Conservation (phyloP, 2,329 filamentous ascomycete species). For the Apiospora koreana region DNA sequence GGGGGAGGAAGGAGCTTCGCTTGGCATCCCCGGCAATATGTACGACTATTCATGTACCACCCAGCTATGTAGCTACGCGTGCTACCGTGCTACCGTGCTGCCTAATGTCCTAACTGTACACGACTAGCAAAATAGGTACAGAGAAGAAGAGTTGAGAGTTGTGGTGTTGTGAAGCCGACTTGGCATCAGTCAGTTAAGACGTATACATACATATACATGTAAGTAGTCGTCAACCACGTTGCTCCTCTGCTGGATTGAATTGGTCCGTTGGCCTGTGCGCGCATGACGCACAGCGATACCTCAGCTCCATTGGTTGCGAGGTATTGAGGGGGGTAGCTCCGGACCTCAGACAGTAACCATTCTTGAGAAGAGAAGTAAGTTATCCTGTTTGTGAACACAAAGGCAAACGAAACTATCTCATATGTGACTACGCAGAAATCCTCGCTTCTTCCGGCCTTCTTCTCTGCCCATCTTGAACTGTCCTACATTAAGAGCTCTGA, state of each 20-base stretch:
- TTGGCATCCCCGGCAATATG: too few species aligned
- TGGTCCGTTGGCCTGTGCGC: background rate
- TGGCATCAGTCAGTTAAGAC: too few species aligned
- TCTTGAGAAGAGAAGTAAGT: background rate
- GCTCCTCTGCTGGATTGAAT: background rate
- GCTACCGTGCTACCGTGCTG: too few species aligned
- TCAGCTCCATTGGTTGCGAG: background rate
- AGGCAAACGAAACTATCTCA: background rate
- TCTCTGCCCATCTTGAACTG: background rate
- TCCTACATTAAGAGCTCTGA: background rate
- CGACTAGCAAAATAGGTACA: too few species aligned
- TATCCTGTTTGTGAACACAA: background rate
- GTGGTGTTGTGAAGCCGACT: background rate
- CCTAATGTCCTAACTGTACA: too few species aligned
- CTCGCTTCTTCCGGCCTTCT: background rate
- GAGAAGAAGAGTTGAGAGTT: background rate
- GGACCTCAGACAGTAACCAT: background rate
- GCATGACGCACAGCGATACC: slow-evolving; percentile 1
- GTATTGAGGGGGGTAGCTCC: background rate
- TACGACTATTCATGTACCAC: too few species aligned
- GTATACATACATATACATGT: too few species aligned
- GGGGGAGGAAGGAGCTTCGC: too few species aligned
- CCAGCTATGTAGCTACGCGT: too few species aligned
- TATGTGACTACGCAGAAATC: background rate
- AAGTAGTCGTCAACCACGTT: background rate